phyloP scores from a whole-genome alignment of 768 basidiomycete genomes.

The Lactarius sp. region DNA sequence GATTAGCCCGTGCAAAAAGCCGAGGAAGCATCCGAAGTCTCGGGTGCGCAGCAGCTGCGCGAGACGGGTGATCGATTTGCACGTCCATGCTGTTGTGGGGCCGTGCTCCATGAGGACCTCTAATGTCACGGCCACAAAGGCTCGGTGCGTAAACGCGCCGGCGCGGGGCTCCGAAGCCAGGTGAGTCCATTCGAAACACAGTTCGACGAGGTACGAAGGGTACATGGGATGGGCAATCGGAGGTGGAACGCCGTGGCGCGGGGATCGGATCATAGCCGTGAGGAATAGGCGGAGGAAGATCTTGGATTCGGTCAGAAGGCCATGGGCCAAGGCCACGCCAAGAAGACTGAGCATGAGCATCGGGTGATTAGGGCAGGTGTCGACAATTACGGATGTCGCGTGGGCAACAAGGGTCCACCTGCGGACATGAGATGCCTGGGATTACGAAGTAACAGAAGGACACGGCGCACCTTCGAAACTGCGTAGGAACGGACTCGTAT shows the following conservation, averaged over 20 bases:
- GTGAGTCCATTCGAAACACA: constrained; percentile 16
- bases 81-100: constrained; percentile 37
- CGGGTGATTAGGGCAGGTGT: constrained; percentile 42
- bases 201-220: constrained; percentile 20
- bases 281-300: constrained; percentile 42
- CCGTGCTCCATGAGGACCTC: constrained; percentile 30
- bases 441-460: not conserved
- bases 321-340: constrained; percentile 44
- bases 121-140: constrained; percentile 35
- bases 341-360: constrained; percentile 47
- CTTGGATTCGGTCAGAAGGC: constrained; percentile 41
- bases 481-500: constrained; percentile 49
- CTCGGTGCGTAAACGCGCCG: constrained; percentile 22
- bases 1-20: constrained; percentile 32
- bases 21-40: constrained; percentile 35
- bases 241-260: constrained; percentile 10
- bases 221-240: constrained; percentile 19
- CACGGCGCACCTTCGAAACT: constrained; percentile 44
- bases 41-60: constrained; percentile 31
- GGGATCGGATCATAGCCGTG: constrained; percentile 35
- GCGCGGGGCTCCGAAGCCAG: not conserved
- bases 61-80: constrained; percentile 39
- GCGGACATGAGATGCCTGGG: not conserved
- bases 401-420: constrained; percentile 51
- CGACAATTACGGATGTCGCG: constrained; percentile 45